Conservation (phyloP, 1,284 basidiomycete genomes). For the Rhodotorula mucilaginosa region DNA sequence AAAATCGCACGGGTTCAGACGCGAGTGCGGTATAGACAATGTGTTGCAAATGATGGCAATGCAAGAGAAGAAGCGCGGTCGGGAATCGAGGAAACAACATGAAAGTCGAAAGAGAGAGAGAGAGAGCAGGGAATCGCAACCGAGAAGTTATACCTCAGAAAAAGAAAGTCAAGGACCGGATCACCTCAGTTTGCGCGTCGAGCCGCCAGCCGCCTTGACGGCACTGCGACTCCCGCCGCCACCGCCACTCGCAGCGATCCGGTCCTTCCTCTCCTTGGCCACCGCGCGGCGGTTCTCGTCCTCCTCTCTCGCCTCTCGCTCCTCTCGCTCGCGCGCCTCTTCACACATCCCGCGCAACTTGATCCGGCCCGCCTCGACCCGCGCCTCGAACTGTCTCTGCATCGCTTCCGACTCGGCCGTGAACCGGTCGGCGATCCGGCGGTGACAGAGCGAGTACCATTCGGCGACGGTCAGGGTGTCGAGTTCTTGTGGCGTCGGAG, state of each 20-base stretch:
- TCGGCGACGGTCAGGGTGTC: conserved; percentile 7
- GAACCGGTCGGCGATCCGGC: conserved; percentile 1
- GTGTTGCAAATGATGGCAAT: too few species aligned
- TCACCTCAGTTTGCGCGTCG: conserved; percentile 9
- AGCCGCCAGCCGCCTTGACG: background rate
- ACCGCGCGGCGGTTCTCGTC: background rate
- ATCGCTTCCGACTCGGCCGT: background rate
- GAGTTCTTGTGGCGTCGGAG: conserved; percentile 8
- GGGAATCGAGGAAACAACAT: too few species aligned
- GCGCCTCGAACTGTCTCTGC: background rate
- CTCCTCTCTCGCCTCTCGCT: conserved; percentile 9
- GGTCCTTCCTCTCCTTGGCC: conserved; percentile 12
- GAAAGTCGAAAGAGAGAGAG: conserved; percentile 1
- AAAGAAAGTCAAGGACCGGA: background rate
- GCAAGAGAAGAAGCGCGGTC: too few species aligned
- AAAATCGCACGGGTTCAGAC: too few species aligned
- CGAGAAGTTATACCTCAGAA: background rate
- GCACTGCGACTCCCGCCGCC: background rate
- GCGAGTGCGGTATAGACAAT: too few species aligned
- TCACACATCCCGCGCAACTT: conserved; percentile 7
- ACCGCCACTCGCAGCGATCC: background rate
- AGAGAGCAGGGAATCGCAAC: background rate
- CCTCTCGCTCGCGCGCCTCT: conserved; percentile 22
- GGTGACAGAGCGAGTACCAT: conserved; percentile 18
- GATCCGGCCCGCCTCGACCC: conserved; percentile 5